Base-by-base conservation (phyloP, 371 early-diverging fungal genomes). In the Mucor plumbeus region DNA sequence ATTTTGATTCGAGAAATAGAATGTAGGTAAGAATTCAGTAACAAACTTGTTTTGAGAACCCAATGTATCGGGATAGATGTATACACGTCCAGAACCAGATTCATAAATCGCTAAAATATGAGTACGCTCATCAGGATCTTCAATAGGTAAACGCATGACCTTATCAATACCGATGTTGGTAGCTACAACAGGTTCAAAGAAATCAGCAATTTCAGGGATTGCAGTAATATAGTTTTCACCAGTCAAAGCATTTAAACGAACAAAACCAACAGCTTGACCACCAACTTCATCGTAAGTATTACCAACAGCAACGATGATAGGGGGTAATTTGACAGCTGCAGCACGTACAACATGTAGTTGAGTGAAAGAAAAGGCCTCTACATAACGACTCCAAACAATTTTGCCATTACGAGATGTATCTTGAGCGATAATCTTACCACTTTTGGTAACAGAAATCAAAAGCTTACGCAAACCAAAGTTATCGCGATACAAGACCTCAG, bases 381-480 rank as follows among this genome's bases (percentile, higher is more conserved):
- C 59, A 56, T 80, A 80, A 17, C 81, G 70, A 19, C 88, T 85
- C 98, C 98, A 97, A 3, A 94, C 83, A 59, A 88, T 81, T 38
- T 83, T 70, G 1, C 96, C 96, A 44, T 84, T 81, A 47, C 76
- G 83, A 60, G 82, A 85, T 17, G 95, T 90, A 67, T 95, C 92
- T 38, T 95, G 83, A 4, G 95, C 96, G 33, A 92, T 79, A 5
- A 97, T 68, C 66, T 93, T 92, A 66, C 96, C 97, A 5, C 87
- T 89, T 7, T 70, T 63, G 7, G 96, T 87, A 17, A 85, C 90
- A 61, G 94, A 90, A 21, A 97, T 75, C 43, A 94, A 67, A 9
- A 97, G 79, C 76, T 97, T 95, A 62, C 92, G 89, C 67, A 96
- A 78, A 6, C 97, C 97, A 80, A 94, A 92, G 63, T 86, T 82